phyloP scores from a whole-genome alignment of 208 protist species.

The Acanthamoeba healyi region DNA sequence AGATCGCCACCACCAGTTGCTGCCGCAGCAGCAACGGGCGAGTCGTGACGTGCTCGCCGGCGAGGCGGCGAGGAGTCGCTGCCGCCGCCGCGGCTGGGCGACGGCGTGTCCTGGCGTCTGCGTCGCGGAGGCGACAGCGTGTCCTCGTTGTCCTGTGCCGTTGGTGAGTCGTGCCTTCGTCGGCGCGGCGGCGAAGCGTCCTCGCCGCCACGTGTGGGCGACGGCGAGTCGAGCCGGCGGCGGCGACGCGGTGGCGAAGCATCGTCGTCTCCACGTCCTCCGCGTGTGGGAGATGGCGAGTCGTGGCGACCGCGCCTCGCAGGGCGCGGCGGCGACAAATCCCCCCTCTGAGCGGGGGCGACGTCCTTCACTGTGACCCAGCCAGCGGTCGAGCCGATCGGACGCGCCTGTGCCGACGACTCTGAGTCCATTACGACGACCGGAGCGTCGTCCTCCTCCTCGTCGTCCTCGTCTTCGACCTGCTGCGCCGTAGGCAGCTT shows the following conservation, averaged over 20 bases:
- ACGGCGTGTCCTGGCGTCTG: conserved; percentile 5
- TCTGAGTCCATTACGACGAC: conserved; percentile 14
- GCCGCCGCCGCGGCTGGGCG: neutral
- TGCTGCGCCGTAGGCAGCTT: neutral
- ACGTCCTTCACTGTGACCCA: conserved; percentile 27
- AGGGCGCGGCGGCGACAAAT: neutral
- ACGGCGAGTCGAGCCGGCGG: conserved; percentile 14
- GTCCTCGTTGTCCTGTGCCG: neutral
- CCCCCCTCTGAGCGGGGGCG: neutral
- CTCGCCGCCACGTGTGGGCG: neutral
- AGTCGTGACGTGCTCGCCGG: neutral
- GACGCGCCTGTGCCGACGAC: neutral
- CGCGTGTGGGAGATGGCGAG: neutral
- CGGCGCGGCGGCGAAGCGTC: neutral
- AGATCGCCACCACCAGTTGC: no score
- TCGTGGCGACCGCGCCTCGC: neutral
- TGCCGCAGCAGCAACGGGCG: neutral
- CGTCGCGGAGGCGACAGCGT: conserved; percentile 30
- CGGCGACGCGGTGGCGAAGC: neutral
- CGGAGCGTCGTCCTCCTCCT: conserved; percentile 16
- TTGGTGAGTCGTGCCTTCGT: neutral
- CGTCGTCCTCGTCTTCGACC: neutral
- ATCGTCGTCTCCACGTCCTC: neutral
- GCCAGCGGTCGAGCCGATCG: neutral
- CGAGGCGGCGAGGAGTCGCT: conserved; percentile 15